Conservation (phyloP, 768 basidiomycete genomes). For the Phanerochaete carnosa region DNA sequence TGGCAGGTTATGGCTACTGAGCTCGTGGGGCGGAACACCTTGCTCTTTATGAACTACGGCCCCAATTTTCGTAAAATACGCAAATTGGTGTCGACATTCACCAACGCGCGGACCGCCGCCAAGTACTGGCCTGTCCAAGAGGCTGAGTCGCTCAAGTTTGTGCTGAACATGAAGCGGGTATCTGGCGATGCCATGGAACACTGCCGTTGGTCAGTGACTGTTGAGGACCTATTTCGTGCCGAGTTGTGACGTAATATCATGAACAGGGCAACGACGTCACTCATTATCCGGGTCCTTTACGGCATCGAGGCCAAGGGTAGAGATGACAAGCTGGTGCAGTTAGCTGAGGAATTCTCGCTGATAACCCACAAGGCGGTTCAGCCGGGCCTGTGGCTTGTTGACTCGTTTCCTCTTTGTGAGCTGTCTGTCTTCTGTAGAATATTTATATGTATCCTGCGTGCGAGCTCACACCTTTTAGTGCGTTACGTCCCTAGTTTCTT, state of each 20-base stretch:
- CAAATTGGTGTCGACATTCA: background rate
- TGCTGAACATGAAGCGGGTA: background rate
- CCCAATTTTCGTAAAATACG: background rate
- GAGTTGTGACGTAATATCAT: background rate
- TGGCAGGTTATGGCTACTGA: background rate
- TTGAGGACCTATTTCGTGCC: background rate
- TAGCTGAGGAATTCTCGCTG: conserved; percentile 19
- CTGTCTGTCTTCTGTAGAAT: conserved; percentile 3
- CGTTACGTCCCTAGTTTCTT: conserved; percentile 34
- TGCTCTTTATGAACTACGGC: background rate
- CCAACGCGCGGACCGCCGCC: background rate
- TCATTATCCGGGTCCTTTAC: conserved; percentile 9
- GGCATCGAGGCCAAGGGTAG: conserved; percentile 2
- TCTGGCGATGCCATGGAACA: background rate
- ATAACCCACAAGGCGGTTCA: conserved; percentile 12
- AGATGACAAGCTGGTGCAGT: conserved; percentile 15
- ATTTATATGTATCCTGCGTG: background rate
- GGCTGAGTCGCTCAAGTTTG: background rate
- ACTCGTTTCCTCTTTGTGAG: conserved; percentile 28
- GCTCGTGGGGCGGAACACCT: background rate
- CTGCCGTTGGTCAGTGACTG: background rate
- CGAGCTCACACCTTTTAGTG: too few relatives aligned
- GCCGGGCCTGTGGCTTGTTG: conserved; percentile 33
- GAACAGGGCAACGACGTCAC: background rate
- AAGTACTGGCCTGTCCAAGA: background rate